phyloP scores from a whole-genome alignment of 2,329 filamentous ascomycete genomes.

The Aaosphaeria pasadenensis region DNA sequence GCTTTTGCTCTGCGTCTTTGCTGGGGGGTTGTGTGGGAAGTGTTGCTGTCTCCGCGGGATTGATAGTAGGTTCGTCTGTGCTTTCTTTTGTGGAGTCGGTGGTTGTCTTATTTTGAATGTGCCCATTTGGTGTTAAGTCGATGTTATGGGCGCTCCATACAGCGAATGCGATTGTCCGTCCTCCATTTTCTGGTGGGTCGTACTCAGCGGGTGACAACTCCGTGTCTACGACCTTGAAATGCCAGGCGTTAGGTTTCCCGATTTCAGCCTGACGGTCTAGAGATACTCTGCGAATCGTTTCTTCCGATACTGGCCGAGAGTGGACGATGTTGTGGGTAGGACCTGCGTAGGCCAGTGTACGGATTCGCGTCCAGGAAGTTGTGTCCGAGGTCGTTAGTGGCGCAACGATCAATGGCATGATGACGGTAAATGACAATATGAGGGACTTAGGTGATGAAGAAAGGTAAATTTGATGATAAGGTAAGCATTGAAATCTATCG shows the following conservation, averaged over 20 bases:
- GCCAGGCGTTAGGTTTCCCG: slow-evolving; percentile 18
- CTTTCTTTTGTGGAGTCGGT: background rate
- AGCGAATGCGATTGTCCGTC: slow-evolving; percentile 24
- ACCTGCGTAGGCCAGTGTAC: slow-evolving; percentile 24
- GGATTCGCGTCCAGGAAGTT: slow-evolving; percentile 27
- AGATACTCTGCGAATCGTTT: slow-evolving; percentile 21
- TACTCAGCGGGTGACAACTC: slow-evolving; percentile 18
- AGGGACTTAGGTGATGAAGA: too few species aligned
- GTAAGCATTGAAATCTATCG: too few species aligned
- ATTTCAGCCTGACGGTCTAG: slow-evolving; percentile 20
- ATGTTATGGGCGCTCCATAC: slow-evolving; percentile 24
- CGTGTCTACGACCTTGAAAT: slow-evolving; percentile 32
- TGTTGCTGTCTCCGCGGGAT: too few species aligned
- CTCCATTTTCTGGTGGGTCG: slow-evolving; percentile 18
- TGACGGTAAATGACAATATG: background rate
- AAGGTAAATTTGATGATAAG: too few species aligned
- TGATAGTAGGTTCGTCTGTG: too few species aligned
- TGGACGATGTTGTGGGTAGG: slow-evolving; percentile 29
- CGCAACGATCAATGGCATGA: slow-evolving; percentile 22
- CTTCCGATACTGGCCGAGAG: slow-evolving; percentile 17
- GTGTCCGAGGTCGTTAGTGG: slow-evolving; percentile 19
- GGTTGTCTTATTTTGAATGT: background rate
- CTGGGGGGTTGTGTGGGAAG: too few species aligned
- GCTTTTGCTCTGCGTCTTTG: slow-evolving; percentile 17
- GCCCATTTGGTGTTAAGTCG: background rate